Conservation (phyloP, 129 eudicot genomes). For the Flaveria robusta region DNA sequence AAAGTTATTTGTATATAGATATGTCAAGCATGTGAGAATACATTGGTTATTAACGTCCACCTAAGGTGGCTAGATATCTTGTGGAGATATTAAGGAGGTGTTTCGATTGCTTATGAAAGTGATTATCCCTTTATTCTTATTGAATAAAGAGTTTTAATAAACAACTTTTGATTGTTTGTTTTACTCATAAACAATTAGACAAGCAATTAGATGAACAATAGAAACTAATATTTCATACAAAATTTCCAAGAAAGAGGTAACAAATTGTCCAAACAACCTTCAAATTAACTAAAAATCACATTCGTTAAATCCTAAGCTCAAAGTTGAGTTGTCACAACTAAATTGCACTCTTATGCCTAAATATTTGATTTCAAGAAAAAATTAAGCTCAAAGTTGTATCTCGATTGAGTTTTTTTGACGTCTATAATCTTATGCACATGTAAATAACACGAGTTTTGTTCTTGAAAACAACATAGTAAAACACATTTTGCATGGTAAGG, state of each 20-base stretch:
- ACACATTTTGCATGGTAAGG: conserved; percentile 33
- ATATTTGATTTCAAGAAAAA: not conserved
- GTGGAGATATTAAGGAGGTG: too few relatives aligned
- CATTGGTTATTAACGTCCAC: too few relatives aligned
- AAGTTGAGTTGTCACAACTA: not conserved
- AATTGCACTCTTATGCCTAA: not conserved
- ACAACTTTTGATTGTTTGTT: not conserved
- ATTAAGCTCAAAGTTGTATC: not conserved
- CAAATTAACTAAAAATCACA: not conserved
- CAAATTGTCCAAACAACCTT: not conserved
- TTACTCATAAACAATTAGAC: not conserved
- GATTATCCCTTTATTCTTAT: too few relatives aligned
- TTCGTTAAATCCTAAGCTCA: not conserved
- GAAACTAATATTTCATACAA: not conserved
- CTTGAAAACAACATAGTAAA: conserved; percentile 22
- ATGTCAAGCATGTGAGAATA: too few relatives aligned
- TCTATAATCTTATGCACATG: conserved; percentile 3
- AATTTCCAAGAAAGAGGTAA: conserved; percentile 10
- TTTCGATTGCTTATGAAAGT: too few relatives aligned
- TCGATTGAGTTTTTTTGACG: conserved; percentile 14
- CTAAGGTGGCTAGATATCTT: too few relatives aligned
- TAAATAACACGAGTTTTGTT: conserved; percentile 18
- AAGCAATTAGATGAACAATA: not conserved
- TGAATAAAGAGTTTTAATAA: not conserved
- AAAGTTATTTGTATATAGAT: too few relatives aligned